Evolutionary conservation across 495 filamentous ascomycete genomes (phyloP), one percentile per base, ranked within the genome.

Genomic region (Hypoxylon crocopeplum): DNA sequence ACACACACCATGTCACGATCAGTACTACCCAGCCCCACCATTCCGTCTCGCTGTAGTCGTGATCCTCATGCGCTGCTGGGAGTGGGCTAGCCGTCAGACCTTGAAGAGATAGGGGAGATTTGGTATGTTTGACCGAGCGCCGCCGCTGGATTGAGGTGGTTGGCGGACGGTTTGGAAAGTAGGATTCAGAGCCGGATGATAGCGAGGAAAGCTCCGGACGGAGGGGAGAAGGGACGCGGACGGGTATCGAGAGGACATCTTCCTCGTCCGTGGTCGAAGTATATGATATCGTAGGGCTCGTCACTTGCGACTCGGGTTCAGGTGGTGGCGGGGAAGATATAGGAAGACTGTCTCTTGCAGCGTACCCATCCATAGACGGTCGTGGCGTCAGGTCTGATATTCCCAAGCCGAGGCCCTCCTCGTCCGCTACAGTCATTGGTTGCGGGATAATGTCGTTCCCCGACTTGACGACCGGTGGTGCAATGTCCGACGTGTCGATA

Each of bases 21-120:
- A 98, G 78, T 3, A 98, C 87, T 1, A 96, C 86, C 90, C 92
- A 98, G 2, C 94, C 94, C 92, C 93, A 98, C 85, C 88, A 94
- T 66, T 89, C 91, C 12, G 94, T 98, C 74, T 97, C 93, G 39
- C 86, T 84, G 69, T 96, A 96, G 74, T 95, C 90, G 86, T 88
- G 90, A 45, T 87, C 85, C 7, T 75, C 77, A 42, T 82, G 78
- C 16, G 74, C 69, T 5, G 65, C 51, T 3, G 70, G 68, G 0
- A 75, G 62, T 7, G 78, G 74, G 22, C 77, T 72, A 10, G 79
- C 65, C 0, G 79, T 66, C 24, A 78, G 75, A 64, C 71, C 75
- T 57, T 74, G 69, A 6, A 74, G 73, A 27, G 77, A 75, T 25
- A 90, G 75, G 0, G 88, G 87, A 0, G 88, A 88, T 56, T 85